Evolutionary conservation across 2,329 filamentous ascomycete genomes (phyloP).

Genomic region (Epichloe gansuensis): DNA sequence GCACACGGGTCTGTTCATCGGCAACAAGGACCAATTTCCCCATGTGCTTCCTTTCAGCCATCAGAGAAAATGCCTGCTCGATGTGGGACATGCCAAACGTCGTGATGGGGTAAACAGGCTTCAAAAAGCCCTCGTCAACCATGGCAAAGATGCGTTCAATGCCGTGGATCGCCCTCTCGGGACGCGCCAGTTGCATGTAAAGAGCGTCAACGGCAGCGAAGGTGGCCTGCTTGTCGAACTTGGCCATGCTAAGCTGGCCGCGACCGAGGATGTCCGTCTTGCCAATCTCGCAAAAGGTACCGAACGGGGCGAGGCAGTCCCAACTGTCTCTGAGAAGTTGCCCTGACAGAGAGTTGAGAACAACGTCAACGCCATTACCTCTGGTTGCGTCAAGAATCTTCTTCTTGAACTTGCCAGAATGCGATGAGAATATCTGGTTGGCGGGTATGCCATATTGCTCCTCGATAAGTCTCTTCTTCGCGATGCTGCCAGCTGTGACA

Average conservation of each 20-base stretch:
- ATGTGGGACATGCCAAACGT: not conserved
- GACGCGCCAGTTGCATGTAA: conserved; percentile 25
- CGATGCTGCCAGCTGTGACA: conserved; percentile 25
- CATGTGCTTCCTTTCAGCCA: not conserved
- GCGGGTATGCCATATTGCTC: conserved; percentile 23
- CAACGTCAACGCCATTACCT: conserved; percentile 52
- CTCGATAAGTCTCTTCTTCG: conserved; percentile 23
- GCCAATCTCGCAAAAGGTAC: conserved; percentile 33
- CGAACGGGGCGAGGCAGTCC: conserved; percentile 30
- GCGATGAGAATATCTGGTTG: conserved; percentile 16
- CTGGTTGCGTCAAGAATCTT: conserved; percentile 11
- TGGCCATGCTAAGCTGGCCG: conserved; percentile 32
- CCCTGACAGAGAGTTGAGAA: conserved; percentile 40
- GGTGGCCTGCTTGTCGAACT: conserved; percentile 18
- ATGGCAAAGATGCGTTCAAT: conserved; percentile 20
- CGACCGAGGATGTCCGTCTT: conserved; percentile 24
- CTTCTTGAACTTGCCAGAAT: not conserved
- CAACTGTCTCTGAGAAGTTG: conserved; percentile 28
- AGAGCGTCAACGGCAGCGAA: conserved; percentile 32
- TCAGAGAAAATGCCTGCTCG: conserved; percentile 10
- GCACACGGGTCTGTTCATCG: not conserved
- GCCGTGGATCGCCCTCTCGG: conserved; percentile 24
- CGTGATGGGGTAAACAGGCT: conserved; percentile 1
- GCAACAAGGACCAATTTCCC: not conserved
- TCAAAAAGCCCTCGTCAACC: conserved; percentile 20